Percentiles rank a stretch among this genome's conserved stretches.
Conservation (phyloP, 1,284 basidiomycete species). For the Sporisorium exsertum region DNA sequence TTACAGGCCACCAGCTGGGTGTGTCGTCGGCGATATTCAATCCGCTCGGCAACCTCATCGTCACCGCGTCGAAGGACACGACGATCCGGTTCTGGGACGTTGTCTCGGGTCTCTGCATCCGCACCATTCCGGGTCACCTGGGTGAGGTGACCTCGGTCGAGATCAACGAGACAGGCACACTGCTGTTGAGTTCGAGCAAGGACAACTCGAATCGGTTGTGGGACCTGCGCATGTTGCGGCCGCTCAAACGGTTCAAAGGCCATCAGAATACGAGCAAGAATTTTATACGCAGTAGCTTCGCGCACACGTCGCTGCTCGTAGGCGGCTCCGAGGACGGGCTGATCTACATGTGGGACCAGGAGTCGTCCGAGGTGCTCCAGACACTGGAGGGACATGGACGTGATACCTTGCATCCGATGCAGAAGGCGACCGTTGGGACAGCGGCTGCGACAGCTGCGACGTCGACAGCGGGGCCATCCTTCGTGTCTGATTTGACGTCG, state of each 20-base stretch:
- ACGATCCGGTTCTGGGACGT: slow-evolving; percentile 72
- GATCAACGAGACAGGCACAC: slow-evolving; percentile 71
- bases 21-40: slow-evolving; percentile 71
- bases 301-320: slow-evolving; percentile 70
- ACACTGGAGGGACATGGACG: slow-evolving; percentile 66
- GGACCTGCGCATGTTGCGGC: slow-evolving; percentile 65
- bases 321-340: slow-evolving; percentile 71
- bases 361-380: slow-evolving; percentile 64
- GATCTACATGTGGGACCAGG: slow-evolving; percentile 69
- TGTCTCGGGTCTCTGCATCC: slow-evolving; percentile 71
- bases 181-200: slow-evolving; percentile 71
- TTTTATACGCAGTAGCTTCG: slow-evolving; percentile 71
- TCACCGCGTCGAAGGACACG: slow-evolving; percentile 72
- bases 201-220: slow-evolving; percentile 71
- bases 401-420: slow-evolving; percentile 22
- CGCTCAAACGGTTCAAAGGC: slow-evolving; percentile 71
- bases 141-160: slow-evolving; percentile 72
- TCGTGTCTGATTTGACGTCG: slow-evolving; percentile 27
- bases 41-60: slow-evolving; percentile 71
- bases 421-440: neutral
- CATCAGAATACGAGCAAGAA: slow-evolving; percentile 73
- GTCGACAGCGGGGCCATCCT: slow-evolving; percentile 1
- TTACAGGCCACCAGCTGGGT: slow-evolving; percentile 72
- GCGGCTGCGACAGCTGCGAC: neutral
- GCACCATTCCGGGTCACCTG: slow-evolving; percentile 71